phyloP scores from a whole-genome alignment of 495 filamentous ascomycete genomes.

The Haplographium delicatum region DNA sequence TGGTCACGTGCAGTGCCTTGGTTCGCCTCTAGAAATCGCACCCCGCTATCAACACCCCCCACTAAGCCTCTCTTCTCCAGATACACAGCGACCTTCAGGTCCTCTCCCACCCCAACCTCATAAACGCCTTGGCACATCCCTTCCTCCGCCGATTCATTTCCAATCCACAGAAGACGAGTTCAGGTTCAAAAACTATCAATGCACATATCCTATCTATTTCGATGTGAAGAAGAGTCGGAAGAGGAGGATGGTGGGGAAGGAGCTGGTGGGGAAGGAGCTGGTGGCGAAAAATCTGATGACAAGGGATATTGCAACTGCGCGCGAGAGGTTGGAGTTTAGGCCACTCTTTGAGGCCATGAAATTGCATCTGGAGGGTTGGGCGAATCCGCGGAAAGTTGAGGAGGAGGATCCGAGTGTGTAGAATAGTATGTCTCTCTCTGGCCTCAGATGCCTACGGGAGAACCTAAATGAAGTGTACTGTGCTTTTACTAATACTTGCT shows the following conservation, averaged over 20 bases:
- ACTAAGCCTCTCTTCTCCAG: too few relatives aligned
- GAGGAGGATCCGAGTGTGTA: slow-evolving; percentile 49
- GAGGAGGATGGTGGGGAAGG: slow-evolving; percentile 71
- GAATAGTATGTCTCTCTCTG: slow-evolving; percentile 79
- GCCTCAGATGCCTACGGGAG: too few relatives aligned
- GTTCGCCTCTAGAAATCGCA: too few relatives aligned
- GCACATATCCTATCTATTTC: slow-evolving; percentile 94
- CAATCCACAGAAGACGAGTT: slow-evolving; percentile 40
- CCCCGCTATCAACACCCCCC: too few relatives aligned
- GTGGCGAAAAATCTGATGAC: slow-evolving; percentile 86
- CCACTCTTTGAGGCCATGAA: slow-evolving; percentile 87
- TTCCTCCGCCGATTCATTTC: too few relatives aligned
- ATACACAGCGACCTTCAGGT: too few relatives aligned
- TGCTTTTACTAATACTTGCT: slow-evolving; percentile 4
- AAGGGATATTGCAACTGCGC: slow-evolving; percentile 81
- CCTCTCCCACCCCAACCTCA: neutral
- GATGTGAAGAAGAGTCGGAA: slow-evolving; percentile 68
- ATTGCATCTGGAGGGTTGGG: slow-evolving; percentile 94
- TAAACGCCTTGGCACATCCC: slow-evolving; percentile 21
- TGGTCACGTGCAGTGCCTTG: too few relatives aligned
- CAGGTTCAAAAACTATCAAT: slow-evolving; percentile 72
- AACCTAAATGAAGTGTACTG: too few relatives aligned
- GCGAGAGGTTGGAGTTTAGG: slow-evolving; percentile 62
- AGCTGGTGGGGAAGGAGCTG: slow-evolving; percentile 59
- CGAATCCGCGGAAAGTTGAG: slow-evolving; percentile 83